Conservation (phyloP, 2,329 filamentous ascomycete species). For the Cytospora paraplurivora region DNA sequence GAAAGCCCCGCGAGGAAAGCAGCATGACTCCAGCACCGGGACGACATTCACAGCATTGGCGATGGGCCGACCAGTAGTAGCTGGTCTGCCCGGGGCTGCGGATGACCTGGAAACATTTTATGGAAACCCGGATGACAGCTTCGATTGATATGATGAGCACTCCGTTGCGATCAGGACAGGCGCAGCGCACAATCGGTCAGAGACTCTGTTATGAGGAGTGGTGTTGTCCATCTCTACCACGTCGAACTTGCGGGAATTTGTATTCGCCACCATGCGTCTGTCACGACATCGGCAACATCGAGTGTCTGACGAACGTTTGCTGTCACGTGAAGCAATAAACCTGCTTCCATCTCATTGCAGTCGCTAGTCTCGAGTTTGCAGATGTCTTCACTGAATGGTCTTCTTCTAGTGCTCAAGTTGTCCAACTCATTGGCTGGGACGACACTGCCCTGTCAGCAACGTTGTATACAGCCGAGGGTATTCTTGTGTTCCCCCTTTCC, state of each 20-base stretch:
- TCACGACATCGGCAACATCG: too few relatives aligned
- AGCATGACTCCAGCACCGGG: constrained; percentile 19
- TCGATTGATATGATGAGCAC: neutral
- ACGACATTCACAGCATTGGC: neutral
- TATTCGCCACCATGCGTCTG: too few relatives aligned
- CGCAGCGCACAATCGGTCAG: neutral
- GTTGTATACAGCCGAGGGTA: neutral
- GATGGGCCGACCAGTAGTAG: neutral
- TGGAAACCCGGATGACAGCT: neutral
- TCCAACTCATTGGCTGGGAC: neutral
- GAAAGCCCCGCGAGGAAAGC: constrained; percentile 10
- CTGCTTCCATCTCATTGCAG: neutral
- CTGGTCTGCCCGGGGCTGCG: neutral
- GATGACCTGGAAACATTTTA: constrained; percentile 7
- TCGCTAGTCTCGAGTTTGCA: neutral
- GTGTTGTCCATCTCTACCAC: neutral
- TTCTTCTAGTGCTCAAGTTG: neutral
- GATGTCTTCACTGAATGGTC: neutral
- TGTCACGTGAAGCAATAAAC: neutral
- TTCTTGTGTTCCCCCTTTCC: neutral
- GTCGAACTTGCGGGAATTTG: neutral
- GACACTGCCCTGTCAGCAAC: neutral
- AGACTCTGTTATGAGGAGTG: too few relatives aligned
- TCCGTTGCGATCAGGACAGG: neutral
- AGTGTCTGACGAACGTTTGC: too few relatives aligned